Evolutionary conservation across 208 protist genomes (phyloP), one percentile per base, ranked within the genome.

Genomic region (Acanthamoeba healyi): DNA sequence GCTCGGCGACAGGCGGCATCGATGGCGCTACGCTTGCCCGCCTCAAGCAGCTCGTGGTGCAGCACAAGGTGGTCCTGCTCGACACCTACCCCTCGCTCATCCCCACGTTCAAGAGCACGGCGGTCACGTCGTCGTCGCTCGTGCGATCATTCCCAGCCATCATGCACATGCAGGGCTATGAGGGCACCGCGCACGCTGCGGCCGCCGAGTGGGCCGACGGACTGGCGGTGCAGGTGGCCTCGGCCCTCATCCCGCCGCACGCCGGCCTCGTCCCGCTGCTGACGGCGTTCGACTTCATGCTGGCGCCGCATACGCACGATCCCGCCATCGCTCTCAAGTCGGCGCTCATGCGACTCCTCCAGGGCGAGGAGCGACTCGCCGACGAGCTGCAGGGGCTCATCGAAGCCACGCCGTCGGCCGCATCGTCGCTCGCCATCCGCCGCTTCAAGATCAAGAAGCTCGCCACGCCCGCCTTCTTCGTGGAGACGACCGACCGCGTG

Each of bases 391-490:
- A 36, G 49, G 10, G 51, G 40, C 79, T 88, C 15, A 63, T 88
- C 49, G 79, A 88, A 6, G 51, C 32, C 51, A 19, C 79, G 34
- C 29, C 79, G 79, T n/a, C 79, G n/a, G 17, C 49, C 5, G 5
- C 79, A 14, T 54, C 49, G 17, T 88, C 79, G 34, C 24, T 88
- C 7, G 79, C 44, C 46, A 54, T 88, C 26, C 24, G 51, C 42
- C 15, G 36, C n/a, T 61, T 88, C 42, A 88, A 88, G 46, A 19
- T 88, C 15, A 88, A 88, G 79, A 88, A 88, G 51, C 51, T 88
- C 14, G 79, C 42, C n/a, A 65, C 79, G 32, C 51, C 79, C 34
- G 36, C 51, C 38, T 88, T 88, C 79, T 88, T 88, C 51, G 22
- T 40, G 79, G 79, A 88, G 46, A 88, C 79, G 24, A 61, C 22